phyloP scores from a whole-genome alignment of 129 eudicot species.

The Pulicaria dysenterica region DNA sequence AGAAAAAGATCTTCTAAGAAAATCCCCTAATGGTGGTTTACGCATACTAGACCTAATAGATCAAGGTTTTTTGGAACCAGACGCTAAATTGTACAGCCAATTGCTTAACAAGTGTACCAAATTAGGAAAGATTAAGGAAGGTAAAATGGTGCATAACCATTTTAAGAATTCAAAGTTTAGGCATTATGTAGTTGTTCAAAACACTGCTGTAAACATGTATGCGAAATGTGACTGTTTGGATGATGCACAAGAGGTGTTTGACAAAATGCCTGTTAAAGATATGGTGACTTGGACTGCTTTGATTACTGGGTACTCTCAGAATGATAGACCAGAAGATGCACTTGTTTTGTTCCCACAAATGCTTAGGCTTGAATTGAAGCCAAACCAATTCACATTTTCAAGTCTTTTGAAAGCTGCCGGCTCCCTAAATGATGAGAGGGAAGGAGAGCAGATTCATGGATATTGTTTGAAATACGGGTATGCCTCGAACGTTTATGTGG shows the following conservation, averaged over 20 bases:
- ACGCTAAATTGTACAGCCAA: slow-evolving; percentile 50
- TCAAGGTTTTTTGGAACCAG: slow-evolving; percentile 46
- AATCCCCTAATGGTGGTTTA: slow-evolving; percentile 42
- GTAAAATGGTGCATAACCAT: slow-evolving; percentile 63
- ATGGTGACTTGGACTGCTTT: slow-evolving; percentile 74
- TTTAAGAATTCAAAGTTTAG: slow-evolving; percentile 48
- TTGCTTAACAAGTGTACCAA: slow-evolving; percentile 55
- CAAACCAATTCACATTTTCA: slow-evolving; percentile 71
- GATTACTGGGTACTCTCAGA: slow-evolving; percentile 71
- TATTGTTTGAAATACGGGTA: slow-evolving; percentile 50
- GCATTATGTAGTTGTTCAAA: slow-evolving; percentile 47
- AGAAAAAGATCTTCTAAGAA: slow-evolving; percentile 59
- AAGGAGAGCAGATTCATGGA: slow-evolving; percentile 53
- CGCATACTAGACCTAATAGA: slow-evolving; percentile 50
- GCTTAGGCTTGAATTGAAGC: slow-evolving; percentile 56
- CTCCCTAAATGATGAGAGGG: slow-evolving; percentile 38
- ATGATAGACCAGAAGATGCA: slow-evolving; percentile 50
- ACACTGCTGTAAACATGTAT: slow-evolving; percentile 60
- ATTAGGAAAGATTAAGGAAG: slow-evolving; percentile 51
- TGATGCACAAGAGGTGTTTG: slow-evolving; percentile 68
- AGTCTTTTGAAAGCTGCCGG: slow-evolving; percentile 78
- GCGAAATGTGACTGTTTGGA: slow-evolving; percentile 64
- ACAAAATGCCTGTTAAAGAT: slow-evolving; percentile 62
- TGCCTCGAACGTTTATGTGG: slow-evolving; percentile 65
- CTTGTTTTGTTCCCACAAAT: slow-evolving; percentile 48